phyloP scores from a whole-genome alignment of 2,329 filamentous ascomycete genomes.

The Fusarium sp. region DNA sequence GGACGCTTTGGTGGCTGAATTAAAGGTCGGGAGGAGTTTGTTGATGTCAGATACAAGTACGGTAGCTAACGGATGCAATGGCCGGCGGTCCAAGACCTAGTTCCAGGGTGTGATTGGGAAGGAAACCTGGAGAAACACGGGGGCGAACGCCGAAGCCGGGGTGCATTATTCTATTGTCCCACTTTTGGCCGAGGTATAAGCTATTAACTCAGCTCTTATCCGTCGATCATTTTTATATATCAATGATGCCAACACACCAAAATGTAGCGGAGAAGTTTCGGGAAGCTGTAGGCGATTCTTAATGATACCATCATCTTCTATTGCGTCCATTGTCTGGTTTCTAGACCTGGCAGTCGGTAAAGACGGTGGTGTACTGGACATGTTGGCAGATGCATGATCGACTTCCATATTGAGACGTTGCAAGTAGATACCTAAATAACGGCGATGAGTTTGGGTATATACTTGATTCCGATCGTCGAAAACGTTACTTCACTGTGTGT shows the following conservation, averaged over 20 bases:
- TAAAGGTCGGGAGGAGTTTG: constrained; percentile 15
- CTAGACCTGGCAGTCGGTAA: background rate
- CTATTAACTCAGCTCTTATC: constrained; percentile 12
- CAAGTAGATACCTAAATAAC: background rate
- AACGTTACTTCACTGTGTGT: background rate
- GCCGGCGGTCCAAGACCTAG: constrained; percentile 23
- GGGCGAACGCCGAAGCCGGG: constrained; percentile 45
- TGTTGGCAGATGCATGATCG: constrained; percentile 18
- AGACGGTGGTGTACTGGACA: background rate
- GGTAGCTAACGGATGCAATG: constrained; percentile 17
- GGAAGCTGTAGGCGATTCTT: constrained; percentile 34
- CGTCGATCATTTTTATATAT: constrained; percentile 9
- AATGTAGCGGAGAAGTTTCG: constrained; percentile 21
- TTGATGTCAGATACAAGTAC: constrained; percentile 45
- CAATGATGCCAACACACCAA: constrained; percentile 17
- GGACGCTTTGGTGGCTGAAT: background rate
- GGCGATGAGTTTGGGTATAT: background rate
- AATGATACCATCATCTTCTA: constrained; percentile 8
- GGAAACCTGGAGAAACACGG: constrained; percentile 49
- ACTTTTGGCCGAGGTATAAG: constrained; percentile 44
- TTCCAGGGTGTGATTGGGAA: constrained; percentile 28
- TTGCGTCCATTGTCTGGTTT: background rate
- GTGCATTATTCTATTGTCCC: constrained; percentile 32
- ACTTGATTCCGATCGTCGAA: background rate
- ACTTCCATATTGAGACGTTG: background rate